Percentiles rank a stretch among this genome's conserved stretches.
phyloP scores from a whole-genome alignment of 2,329 filamentous ascomycete species.

The Graphilbum ipis-grandicollis region DNA sequence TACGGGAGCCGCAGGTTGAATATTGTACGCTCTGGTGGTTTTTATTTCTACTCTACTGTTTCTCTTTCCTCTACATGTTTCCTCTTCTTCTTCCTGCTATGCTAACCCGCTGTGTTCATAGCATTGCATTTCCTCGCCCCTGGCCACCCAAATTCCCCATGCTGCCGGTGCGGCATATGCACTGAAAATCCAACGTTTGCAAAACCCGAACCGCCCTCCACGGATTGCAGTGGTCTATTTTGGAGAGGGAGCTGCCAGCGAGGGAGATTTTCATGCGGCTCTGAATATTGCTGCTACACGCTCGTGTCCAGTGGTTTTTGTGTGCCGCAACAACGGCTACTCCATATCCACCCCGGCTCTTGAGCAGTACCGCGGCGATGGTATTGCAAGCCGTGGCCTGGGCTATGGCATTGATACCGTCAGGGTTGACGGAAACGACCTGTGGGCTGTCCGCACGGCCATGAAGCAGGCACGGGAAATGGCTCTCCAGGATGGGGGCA shows the following conservation, averaged over 20 bases:
- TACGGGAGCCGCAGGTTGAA: conserved; percentile 75
- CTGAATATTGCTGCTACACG: conserved; percentile 68
- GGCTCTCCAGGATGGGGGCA: conserved; percentile 64
- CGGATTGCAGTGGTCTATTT: conserved; percentile 62
- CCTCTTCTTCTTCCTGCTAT: too few relatives aligned
- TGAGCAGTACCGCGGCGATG: conserved; percentile 69
- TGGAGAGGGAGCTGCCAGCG: conserved; percentile 64
- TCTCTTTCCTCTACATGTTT: too few relatives aligned
- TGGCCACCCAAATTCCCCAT: conserved; percentile 68
- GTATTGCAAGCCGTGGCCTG: conserved; percentile 58
- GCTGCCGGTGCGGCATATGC: conserved; percentile 65
- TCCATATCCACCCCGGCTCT: conserved; percentile 65
- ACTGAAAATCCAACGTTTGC: conserved; percentile 52
- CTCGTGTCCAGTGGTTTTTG: conserved; percentile 58
- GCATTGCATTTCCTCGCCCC: conserved; percentile 62
- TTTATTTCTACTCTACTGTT: too few relatives aligned
- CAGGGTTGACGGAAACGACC: conserved; percentile 66
- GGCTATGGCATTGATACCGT: conserved; percentile 78
- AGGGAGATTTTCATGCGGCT: conserved; percentile 70
- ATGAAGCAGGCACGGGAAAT: conserved; percentile 55
- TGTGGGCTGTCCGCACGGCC: conserved; percentile 58
- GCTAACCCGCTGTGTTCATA: conserved; percentile 11
- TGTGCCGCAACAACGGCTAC: conserved; percentile 73
- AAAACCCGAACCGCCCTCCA: conserved; percentile 41
- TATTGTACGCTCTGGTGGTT: too few relatives aligned